Percentiles rank a stretch among this genome's conserved stretches.
Conservation (phyloP, 2,329 filamentous ascomycete genomes). For the Pseudogymnoascus sp. region DNA sequence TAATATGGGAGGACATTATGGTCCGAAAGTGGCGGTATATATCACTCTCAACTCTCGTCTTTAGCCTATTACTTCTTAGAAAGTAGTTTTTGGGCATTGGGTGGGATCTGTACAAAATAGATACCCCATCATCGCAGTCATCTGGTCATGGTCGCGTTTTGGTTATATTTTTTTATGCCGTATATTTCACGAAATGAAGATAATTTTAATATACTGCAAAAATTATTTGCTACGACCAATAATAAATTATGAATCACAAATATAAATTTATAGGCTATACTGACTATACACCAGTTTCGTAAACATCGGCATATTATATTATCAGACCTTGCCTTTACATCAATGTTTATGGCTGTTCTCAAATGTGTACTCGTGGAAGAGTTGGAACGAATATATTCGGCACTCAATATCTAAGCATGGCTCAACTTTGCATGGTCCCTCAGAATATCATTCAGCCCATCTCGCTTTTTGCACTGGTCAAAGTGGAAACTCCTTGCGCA, state of each 20-base stretch:
- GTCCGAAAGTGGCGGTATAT: not conserved
- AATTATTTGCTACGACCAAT: not conserved
- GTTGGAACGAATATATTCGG: not conserved
- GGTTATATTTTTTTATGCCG: not conserved
- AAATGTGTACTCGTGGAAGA: not conserved
- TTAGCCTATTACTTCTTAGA: conserved; percentile 6
- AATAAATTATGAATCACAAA: not conserved
- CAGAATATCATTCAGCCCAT: conserved; percentile 39
- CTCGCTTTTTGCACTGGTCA: conserved; percentile 45
- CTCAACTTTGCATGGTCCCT: conserved; percentile 13
- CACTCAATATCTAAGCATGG: not conserved
- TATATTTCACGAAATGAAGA: not conserved
- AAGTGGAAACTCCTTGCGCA: conserved; percentile 42
- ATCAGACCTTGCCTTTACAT: not conserved
- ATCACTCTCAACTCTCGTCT: conserved; percentile 10
- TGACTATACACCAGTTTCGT: not conserved
- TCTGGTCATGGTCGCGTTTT: not conserved
- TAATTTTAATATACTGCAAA: not conserved
- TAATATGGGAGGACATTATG: not conserved
- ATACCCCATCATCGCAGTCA: not conserved
- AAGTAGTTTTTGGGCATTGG: not conserved
- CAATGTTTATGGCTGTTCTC: not conserved
- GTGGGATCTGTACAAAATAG: not conserved
- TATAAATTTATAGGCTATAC: not conserved
- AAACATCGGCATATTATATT: not conserved